Conservation (phyloP, 352 stramenopile species). For the Lagenidium giganteum region DNA sequence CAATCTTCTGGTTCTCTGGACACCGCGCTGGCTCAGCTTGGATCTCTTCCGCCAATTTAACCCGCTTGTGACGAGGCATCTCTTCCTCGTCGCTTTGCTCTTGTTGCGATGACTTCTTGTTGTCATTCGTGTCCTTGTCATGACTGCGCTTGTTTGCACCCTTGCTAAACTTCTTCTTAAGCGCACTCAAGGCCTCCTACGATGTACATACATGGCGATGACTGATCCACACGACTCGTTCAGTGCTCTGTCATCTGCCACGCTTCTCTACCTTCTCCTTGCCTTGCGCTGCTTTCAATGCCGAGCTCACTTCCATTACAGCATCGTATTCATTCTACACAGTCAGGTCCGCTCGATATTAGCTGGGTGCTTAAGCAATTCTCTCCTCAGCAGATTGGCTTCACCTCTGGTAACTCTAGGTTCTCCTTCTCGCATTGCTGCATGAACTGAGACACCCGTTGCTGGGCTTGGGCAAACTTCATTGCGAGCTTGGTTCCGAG, state of each 20-base stretch:
- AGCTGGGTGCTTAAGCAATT: too few relatives aligned
- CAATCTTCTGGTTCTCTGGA: constrained; percentile 65
- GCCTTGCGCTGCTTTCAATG: constrained; percentile 24
- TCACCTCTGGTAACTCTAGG: constrained; percentile 28
- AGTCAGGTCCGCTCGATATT: background rate
- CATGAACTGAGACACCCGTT: constrained; percentile 24
- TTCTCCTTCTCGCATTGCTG: constrained; percentile 36
- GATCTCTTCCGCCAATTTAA: constrained; percentile 48
- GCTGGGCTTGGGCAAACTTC: constrained; percentile 19
- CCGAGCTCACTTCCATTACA: constrained; percentile 22
- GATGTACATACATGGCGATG: background rate
- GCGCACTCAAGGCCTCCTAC: constrained; percentile 17
- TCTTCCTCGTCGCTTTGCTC: constrained; percentile 17
- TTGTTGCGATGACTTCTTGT: constrained; percentile 7
- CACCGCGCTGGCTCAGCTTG: constrained; percentile 34
- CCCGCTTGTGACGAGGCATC: constrained; percentile 50
- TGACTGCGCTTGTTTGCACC: constrained; percentile 20
- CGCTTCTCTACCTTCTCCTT: constrained; percentile 20
- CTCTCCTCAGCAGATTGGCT: background rate
- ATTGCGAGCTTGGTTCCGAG: too few relatives aligned
- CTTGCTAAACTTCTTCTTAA: constrained; percentile 30
- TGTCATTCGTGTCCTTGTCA: constrained; percentile 10
- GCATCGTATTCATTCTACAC: constrained; percentile 32
- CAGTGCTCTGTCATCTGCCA: too few relatives aligned
- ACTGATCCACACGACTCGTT: too few relatives aligned